phyloP scores from a whole-genome alignment of 2,329 filamentous ascomycete species.

The Rutstroemia sp. region DNA sequence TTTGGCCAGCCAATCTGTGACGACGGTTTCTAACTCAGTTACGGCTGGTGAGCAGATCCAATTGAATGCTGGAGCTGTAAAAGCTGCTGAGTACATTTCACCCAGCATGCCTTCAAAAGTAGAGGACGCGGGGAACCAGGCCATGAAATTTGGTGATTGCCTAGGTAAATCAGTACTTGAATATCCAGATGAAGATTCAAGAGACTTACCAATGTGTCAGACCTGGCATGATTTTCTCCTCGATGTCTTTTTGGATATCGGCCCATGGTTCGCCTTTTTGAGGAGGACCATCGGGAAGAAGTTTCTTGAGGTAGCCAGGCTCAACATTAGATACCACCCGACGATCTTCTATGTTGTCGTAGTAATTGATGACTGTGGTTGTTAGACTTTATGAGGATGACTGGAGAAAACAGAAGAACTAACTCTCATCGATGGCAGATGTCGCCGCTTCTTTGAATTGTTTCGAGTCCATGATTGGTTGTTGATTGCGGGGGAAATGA shows the following conservation, averaged over 20 bases:
- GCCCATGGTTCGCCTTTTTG: conserved; percentile 65
- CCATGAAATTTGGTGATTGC: conserved; percentile 92
- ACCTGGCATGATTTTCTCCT: conserved; percentile 80
- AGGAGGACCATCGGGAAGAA: conserved; percentile 63
- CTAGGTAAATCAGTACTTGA: conserved; percentile 25
- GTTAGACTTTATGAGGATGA: neutral
- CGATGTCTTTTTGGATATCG: conserved; percentile 75
- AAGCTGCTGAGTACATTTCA: conserved; percentile 84
- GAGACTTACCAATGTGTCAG: conserved; percentile 70
- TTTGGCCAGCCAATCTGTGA: conserved; percentile 85
- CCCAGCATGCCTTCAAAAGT: conserved; percentile 82
- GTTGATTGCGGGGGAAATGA: neutral
- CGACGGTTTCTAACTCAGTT: conserved; percentile 87
- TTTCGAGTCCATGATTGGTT: conserved; percentile 60
- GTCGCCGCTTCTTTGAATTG: conserved; percentile 74
- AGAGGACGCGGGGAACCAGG: conserved; percentile 80
- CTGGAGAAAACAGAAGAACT: conserved; percentile 27
- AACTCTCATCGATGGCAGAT: conserved; percentile 76
- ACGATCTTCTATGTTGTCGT: conserved; percentile 62
- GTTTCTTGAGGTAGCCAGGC: conserved; percentile 77
- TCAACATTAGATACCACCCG: conserved; percentile 70
- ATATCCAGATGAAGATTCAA: neutral
- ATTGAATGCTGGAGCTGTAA: conserved; percentile 90
- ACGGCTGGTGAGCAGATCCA: conserved; percentile 92
- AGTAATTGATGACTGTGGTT: conserved; percentile 68